Evolutionary conservation across 495 filamentous ascomycete species (phyloP).

Genomic region (Cercophora scortea): DNA sequence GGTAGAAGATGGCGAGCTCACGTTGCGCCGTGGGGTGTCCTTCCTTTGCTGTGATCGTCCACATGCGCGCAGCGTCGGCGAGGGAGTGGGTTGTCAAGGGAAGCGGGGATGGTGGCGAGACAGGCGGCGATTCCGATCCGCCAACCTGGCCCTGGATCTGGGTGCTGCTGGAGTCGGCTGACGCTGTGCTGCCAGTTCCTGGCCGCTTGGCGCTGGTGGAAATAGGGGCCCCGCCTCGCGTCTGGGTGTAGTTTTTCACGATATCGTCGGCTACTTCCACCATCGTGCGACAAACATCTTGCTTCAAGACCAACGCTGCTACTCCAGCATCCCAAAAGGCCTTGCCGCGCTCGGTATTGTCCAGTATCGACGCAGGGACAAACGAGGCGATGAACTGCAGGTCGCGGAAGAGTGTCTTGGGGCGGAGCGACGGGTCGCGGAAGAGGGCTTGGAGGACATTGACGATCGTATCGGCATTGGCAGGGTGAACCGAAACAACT

Average conservation of each 20-base stretch:
- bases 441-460: conserved; percentile 74
- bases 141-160: conserved; percentile 1
- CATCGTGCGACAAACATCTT: conserved; percentile 82
- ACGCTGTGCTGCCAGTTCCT: conserved; percentile 17
- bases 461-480: conserved; percentile 67
- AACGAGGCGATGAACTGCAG: conserved; percentile 93
- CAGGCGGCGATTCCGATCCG: conserved; percentile 4
- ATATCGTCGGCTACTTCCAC: conserved; percentile 79
- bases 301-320: conserved; percentile 80
- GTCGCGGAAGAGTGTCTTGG: conserved; percentile 88
- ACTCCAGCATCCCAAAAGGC: conserved; percentile 93
- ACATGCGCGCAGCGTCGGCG: conserved; percentile 83
- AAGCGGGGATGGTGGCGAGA: conserved; percentile 29
- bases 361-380: conserved; percentile 70
- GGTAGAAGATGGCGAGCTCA: conserved; percentile 88
- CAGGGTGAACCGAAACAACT: conserved; percentile 32
- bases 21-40: conserved; percentile 87
- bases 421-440: conserved; percentile 65
- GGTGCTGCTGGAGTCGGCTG: conserved; percentile 2
- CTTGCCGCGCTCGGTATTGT: conserved; percentile 79
- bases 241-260: conserved; percentile 47
- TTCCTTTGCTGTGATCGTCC: conserved; percentile 91
- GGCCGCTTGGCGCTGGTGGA: conserved; percentile 10
- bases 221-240: conserved; percentile 22
- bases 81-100: conserved; percentile 52